Evolutionary conservation across 306 rosid species (phyloP).

Genomic region (Medicago truncatula): DNA sequence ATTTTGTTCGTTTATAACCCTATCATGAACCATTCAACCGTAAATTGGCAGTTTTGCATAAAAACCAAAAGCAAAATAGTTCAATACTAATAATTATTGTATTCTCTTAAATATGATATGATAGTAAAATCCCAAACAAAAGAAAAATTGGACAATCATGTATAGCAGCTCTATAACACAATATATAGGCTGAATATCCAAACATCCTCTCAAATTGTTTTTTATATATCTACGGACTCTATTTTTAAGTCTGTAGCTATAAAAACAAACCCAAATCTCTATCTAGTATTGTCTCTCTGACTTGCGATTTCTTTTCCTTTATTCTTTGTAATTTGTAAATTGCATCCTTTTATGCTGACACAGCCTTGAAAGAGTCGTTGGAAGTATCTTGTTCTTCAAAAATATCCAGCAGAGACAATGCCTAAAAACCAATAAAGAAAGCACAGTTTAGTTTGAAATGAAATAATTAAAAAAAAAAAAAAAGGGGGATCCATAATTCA

Average conservation of each 20-base stretch:
- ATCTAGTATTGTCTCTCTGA: conserved; percentile 17
- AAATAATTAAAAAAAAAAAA: background rate
- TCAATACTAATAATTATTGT: conserved; percentile 15
- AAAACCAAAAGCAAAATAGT: conserved; percentile 24
- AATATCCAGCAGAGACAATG: conserved; percentile 88
- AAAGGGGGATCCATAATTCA: background rate
- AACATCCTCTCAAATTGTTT: conserved; percentile 29
- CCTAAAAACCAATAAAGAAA: conserved; percentile 51
- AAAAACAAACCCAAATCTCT: conserved; percentile 40
- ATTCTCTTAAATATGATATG: conserved; percentile 35
- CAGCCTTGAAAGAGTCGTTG: conserved; percentile 42
- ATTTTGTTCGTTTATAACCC: too few species aligned
- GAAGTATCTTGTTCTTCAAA: conserved; percentile 71
- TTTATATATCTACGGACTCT: conserved; percentile 31
- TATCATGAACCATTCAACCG: too few species aligned
- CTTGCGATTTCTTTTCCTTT: conserved; percentile 36
- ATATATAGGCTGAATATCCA: conserved; percentile 39
- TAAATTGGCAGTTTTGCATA: too few species aligned
- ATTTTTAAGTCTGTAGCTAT: conserved; percentile 38
- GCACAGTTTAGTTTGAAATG: conserved; percentile 31
- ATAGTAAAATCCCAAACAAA: background rate
- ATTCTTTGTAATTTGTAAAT: conserved; percentile 28
- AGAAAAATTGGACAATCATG: conserved; percentile 38
- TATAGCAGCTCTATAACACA: conserved; percentile 47
- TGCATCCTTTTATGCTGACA: conserved; percentile 33